Conservation (phyloP, 2,329 filamentous ascomycete genomes). For the Grosmannia penicillata region DNA sequence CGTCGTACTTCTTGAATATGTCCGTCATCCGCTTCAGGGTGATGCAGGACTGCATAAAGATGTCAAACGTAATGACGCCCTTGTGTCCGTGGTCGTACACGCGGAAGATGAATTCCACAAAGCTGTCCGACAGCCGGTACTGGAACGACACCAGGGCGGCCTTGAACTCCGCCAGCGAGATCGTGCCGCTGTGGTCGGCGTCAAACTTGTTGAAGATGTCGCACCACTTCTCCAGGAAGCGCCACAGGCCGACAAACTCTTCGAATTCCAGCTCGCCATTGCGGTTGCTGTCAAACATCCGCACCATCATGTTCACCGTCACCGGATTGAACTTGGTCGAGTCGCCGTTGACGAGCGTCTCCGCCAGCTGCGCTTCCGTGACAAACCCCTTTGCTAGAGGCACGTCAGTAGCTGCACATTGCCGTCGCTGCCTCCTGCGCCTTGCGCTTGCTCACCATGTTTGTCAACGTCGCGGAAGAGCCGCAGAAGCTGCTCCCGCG, state of each 20-base stretch:
- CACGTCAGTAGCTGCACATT: neutral
- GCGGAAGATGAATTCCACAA: conserved; percentile 71
- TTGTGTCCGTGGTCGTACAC: conserved; percentile 70
- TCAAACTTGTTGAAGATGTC: conserved; percentile 93
- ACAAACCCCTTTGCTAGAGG: conserved; percentile 57
- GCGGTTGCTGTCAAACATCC: conserved; percentile 94
- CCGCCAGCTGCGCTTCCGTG: conserved; percentile 72
- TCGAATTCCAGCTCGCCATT: conserved; percentile 83
- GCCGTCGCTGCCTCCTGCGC: neutral
- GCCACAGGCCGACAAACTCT: conserved; percentile 94
- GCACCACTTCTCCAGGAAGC: conserved; percentile 88
- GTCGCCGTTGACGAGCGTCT: conserved; percentile 90
- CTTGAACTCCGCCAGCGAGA: conserved; percentile 72
- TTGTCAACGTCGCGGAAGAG: conserved; percentile 88
- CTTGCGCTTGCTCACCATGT: conserved; percentile 53
- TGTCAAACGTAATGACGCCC: conserved; percentile 74
- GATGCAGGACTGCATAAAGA: conserved; percentile 97
- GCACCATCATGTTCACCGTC: conserved; percentile 97
- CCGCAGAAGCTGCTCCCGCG: conserved; percentile 44
- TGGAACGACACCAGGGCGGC: conserved; percentile 88
- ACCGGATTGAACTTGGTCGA: conserved; percentile 85
- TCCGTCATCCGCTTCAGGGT: conserved; percentile 97
- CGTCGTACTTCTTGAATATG: conserved; percentile 97
- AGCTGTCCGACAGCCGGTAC: conserved; percentile 72
- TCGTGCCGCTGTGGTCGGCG: conserved; percentile 71